Evolutionary conservation across 2,329 filamentous ascomycete genomes (phyloP).

Genomic region (Fusarium nelsonii): DNA sequence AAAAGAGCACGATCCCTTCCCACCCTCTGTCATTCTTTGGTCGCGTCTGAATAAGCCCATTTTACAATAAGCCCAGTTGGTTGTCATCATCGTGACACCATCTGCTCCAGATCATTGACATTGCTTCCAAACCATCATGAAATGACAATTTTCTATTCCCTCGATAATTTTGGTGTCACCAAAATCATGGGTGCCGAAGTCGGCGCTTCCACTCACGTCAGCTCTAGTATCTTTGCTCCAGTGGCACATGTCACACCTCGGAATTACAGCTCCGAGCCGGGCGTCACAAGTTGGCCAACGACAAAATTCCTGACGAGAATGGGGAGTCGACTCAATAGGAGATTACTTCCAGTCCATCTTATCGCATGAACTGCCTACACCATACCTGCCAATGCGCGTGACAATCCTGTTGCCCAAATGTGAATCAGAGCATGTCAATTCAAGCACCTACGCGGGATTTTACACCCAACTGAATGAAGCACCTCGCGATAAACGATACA

Average conservation of each 20-base stretch:
- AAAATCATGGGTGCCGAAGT: background rate
- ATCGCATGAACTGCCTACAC: background rate
- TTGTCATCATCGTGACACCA: conserved; percentile 10
- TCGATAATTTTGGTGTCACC: background rate
- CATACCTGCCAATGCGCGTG: background rate
- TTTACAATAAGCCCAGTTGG: background rate
- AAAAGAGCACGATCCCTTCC: background rate
- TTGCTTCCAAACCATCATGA: too few species aligned
- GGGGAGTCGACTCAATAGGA: background rate
- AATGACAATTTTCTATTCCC: background rate
- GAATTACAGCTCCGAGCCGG: conserved; percentile 22
- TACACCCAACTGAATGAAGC: background rate
- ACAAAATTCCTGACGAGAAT: background rate
- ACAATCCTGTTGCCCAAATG: background rate
- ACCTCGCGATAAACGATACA: background rate
- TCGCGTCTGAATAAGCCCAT: conserved; percentile 1
- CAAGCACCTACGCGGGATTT: background rate
- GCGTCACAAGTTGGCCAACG: background rate
- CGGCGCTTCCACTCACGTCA: background rate
- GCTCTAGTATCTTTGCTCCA: background rate
- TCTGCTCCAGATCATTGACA: background rate
- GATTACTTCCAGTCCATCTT: background rate
- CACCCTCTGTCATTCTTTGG: background rate
- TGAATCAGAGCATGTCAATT: background rate
- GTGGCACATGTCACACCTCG: conserved; percentile 9